Evolutionary conservation across 2,329 filamentous ascomycete species (phyloP), one percentile per base, ranked within the genome.

Genomic region (Fusarium pininemorale): DNA sequence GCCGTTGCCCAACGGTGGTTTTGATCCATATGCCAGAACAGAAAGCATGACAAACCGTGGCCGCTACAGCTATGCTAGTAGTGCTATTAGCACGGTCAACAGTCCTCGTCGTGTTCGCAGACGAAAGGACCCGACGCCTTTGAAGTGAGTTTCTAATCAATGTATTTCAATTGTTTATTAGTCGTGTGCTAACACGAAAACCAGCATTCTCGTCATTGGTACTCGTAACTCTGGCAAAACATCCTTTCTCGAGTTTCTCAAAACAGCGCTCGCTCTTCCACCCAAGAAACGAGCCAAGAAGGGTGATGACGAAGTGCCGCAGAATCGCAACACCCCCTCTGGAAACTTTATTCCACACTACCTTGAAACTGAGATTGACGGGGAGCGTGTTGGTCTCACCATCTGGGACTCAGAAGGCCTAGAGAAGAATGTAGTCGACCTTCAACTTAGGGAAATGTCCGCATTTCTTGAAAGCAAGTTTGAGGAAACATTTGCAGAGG

Each of bases 41-140:
- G 94, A 97, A 86, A 98, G 96, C 87, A 98, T 98, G 94, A 95
- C 96, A 77, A 92, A 98, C 83, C 94, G 96, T 77, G 95, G 96
- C 69, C 93, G 96, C 75, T 98, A 97, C 85, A 98, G 95, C 85
- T 98, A 98, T 84, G 95, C 96, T 65, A 97, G 94, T 85, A 97
- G 93, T 83, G 93, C 94, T 61, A 90, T 96, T 75, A 98, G 94
- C 86, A 93, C 94, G 69, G 91, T 98, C 85, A 98, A 98, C 86
- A 98, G 93, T 82, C 96, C 96, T 73, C 91, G 96, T 75, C 91
- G 95, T 81, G 92, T 98, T 75, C 92, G 96, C 78, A 93, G 96
- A 86, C 92, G 96, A 85, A 98, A 98, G 87, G 96, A 99, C 80
- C 96, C 96, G 14, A 98, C 96, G 16, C 95, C 96, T 2, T 98